These are phyloP conservation scores for Chrysanthemum makinoi DNA, from an alignment of 129 eudicot genomes.

Conservation along the genomic window DNA sequence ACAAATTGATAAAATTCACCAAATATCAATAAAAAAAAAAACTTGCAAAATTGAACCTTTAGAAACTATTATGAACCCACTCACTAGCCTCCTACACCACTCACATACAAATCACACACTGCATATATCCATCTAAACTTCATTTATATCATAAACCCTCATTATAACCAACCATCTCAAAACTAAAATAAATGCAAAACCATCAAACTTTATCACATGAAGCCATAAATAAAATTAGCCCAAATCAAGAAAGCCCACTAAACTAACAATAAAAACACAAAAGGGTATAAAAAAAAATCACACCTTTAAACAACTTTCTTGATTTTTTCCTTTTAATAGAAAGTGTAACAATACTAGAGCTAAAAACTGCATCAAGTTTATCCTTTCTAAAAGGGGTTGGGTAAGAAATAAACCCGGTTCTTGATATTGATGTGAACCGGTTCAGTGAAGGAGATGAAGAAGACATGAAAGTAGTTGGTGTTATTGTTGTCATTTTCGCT, in stretches of 20 bases:
- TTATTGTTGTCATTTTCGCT: conserved; percentile 42
- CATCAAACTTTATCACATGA: conserved; percentile 2
- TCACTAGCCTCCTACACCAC: not conserved
- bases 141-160: conserved; percentile 10
- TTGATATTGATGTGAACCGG: conserved; percentile 26
- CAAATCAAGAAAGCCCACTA: not conserved
- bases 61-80: not conserved
- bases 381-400: conserved; percentile 35
- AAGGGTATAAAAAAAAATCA: conserved; percentile 6
- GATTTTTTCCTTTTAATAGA: conserved; percentile 36
- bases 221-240: conserved; percentile 7
- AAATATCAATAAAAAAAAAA: not conserved
- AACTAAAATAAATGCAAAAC: not conserved
- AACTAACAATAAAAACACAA: not conserved
- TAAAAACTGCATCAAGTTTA: conserved; percentile 35
- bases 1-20: too few species aligned
- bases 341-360: conserved; percentile 28
- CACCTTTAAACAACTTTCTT: conserved; percentile 49
- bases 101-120: not conserved
- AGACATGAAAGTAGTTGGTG: conserved; percentile 26
- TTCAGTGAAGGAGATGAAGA: conserved; percentile 34
- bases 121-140: not conserved
- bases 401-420: conserved; percentile 31
- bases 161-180: not conserved
- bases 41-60: not conserved